phyloP scores from a whole-genome alignment of 2,329 filamentous ascomycete genomes.

The Sclerotinia subarctica region DNA sequence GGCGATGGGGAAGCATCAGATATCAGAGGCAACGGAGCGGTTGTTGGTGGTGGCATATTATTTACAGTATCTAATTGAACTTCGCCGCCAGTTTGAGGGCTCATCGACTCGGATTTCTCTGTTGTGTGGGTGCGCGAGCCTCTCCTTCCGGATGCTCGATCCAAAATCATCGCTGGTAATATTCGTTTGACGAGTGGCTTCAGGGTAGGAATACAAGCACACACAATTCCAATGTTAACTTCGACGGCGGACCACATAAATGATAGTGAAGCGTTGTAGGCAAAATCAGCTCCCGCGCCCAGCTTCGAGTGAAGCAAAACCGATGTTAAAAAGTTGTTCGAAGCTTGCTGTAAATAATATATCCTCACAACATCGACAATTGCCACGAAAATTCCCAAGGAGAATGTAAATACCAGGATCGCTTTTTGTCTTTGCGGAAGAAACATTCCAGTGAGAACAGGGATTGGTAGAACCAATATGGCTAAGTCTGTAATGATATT shows the following conservation, averaged over 20 bases:
- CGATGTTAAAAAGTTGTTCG: slow-evolving; percentile 21
- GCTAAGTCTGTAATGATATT: slow-evolving; percentile 91
- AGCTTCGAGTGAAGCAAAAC: slow-evolving; percentile 33
- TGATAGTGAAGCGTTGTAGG: slow-evolving; percentile 76
- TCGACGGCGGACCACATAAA: slow-evolving; percentile 95
- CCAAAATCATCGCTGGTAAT: slow-evolving; percentile 34
- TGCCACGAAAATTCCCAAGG: slow-evolving; percentile 81
- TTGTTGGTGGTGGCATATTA: background rate
- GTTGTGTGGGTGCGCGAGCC: background rate
- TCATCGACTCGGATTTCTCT: slow-evolving; percentile 26
- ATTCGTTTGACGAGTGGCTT: slow-evolving; percentile 71
- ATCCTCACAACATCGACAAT: slow-evolving; percentile 87
- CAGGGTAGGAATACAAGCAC: slow-evolving; percentile 85
- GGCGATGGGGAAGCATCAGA: slow-evolving; percentile 17
- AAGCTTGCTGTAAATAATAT: slow-evolving; percentile 70
- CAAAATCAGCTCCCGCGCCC: slow-evolving; percentile 52
- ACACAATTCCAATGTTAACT: slow-evolving; percentile 86
- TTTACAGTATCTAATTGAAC: background rate
- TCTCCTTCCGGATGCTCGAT: slow-evolving; percentile 22
- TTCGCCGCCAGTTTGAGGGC: slow-evolving; percentile 24
- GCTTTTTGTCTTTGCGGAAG: slow-evolving; percentile 82
- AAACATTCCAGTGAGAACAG: slow-evolving; percentile 81
- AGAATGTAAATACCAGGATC: slow-evolving; percentile 82
- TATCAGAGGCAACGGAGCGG: slow-evolving; percentile 4
- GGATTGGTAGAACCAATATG: slow-evolving; percentile 82